Evolutionary conservation across 176 grass and related monocot species (phyloP), one percentile per base, ranked within the genome.

Genomic region (Miscanthus lutarioriparius): DNA sequence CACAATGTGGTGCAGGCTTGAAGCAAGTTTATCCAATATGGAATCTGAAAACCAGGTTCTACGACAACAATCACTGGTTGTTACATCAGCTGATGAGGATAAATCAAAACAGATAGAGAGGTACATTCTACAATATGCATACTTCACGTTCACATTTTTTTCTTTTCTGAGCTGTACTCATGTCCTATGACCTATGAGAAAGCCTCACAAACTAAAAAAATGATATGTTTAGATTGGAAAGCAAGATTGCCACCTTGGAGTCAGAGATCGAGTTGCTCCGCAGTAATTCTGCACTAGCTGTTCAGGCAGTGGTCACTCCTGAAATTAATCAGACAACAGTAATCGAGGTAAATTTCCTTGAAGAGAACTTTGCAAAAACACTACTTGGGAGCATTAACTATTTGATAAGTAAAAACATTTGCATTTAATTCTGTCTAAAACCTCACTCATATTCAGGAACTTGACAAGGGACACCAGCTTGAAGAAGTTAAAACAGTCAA

Each of bases 41-140:
- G 90, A 97, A 83, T 97, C 87, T 44, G 95, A 98, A 90, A 95
- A 95, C 75, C 84, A 95, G 8, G 75, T 96, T 62, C 83, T 96
- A 80, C 86, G 94, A 65, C 91, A 93, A 73, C 91, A 96, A 74
- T 85, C 94, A 3, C 80, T 96, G 74, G 83, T 91, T 80, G 78
- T 91, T 80, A 69, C 88, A 77, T 96, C 94, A 77, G 87, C 88
- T 80, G 89, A 93, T 85, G 93, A 91, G 37, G 86, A 96, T 83
- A 82, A 86, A 78, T 88, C 87, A 76, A 83, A 89, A 85, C 84
- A 93, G 64, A 96, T 96, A 72, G 87, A 92, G 67, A 80, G 88
- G 93, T 93, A 93, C 76, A 27, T 49, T 35, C 33, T 72, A 47
- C 30, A 68, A 79, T 61, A 72, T 30, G 0, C 7, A 82, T 48